Conservation (phyloP, 768 basidiomycete species). For the Lactarius sp. region DNA sequence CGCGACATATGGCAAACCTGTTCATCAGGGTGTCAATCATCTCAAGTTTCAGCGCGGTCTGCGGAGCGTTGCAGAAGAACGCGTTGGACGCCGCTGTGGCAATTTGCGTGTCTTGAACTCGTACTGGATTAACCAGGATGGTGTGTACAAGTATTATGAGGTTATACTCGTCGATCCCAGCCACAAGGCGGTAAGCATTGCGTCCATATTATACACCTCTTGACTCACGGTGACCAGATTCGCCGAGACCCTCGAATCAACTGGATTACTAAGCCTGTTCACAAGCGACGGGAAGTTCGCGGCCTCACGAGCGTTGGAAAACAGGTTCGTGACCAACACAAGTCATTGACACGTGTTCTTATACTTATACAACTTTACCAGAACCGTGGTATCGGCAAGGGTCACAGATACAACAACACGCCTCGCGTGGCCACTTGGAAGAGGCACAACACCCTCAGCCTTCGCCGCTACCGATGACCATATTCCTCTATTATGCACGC, state of each 20-base stretch:
- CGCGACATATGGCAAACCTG: slow-evolving; percentile 99
- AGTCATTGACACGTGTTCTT: slow-evolving; percentile 8
- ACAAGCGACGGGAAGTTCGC: slow-evolving; percentile 97
- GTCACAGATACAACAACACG: slow-evolving; percentile 88
- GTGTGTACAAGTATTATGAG: slow-evolving; percentile 99
- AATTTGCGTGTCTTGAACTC: slow-evolving; percentile 97
- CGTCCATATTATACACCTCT: not conserved
- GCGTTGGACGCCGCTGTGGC: slow-evolving; percentile 93
- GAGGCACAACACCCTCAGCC: slow-evolving; percentile 95
- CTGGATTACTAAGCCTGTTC: slow-evolving; percentile 98
- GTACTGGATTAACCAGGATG: slow-evolving; percentile 99
- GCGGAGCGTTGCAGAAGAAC: slow-evolving; percentile 93
- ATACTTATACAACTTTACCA: slow-evolving; percentile 30
- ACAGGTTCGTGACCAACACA: slow-evolving; percentile 50
- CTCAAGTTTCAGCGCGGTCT: slow-evolving; percentile 95
- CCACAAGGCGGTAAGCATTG: slow-evolving; percentile 78
- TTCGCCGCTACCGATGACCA: slow-evolving; percentile 79
- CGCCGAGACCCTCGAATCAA: slow-evolving; percentile 96
- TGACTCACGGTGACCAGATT: slow-evolving; percentile 47
- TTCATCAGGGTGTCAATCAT: slow-evolving; percentile 99
- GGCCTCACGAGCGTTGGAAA: slow-evolving; percentile 97
- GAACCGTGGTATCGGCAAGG: slow-evolving; percentile 98
- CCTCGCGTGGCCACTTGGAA: slow-evolving; percentile 92
- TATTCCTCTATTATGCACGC: slow-evolving; percentile 24
- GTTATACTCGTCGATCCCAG: slow-evolving; percentile 96